phyloP scores from a whole-genome alignment of 2,329 filamentous ascomycete species.

The Graphilbum sp. region DNA sequence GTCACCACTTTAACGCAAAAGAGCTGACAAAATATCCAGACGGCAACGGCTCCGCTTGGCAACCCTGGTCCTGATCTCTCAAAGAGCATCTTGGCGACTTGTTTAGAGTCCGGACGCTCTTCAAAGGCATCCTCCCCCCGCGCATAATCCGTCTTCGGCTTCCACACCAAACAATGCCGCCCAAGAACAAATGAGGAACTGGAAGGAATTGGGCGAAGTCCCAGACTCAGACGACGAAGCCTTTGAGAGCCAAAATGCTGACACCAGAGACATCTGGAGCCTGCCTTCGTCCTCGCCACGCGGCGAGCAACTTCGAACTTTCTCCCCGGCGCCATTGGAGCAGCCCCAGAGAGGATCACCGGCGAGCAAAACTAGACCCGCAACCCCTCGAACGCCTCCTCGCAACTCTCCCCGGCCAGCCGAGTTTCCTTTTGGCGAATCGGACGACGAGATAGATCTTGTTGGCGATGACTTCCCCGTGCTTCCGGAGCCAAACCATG shows the following conservation, averaged over 20 bases:
- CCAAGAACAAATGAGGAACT: constrained; percentile 20
- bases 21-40: too few relatives aligned
- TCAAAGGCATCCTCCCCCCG: too few relatives aligned
- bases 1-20: too few relatives aligned
- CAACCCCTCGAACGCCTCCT: background rate
- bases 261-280: constrained; percentile 1
- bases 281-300: background rate
- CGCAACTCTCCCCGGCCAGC: background rate
- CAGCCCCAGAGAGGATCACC: too few relatives aligned
- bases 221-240: constrained; percentile 27
- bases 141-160: too few relatives aligned
- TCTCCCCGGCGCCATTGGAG: background rate
- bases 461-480: background rate
- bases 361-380: background rate
- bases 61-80: too few relatives aligned
- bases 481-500: background rate
- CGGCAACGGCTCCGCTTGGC: too few relatives aligned
- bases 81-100: too few relatives aligned
- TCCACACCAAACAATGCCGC: constrained; percentile 14
- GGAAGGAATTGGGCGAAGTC: constrained; percentile 27
- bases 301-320: background rate
- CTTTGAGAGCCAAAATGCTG: constrained; percentile 17
- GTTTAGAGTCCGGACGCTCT: too few relatives aligned
- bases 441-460: constrained; percentile 8
- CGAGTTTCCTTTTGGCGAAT: background rate